Conservation (phyloP, 352 stramenopile species). For the Pythium utonaiense region DNA sequence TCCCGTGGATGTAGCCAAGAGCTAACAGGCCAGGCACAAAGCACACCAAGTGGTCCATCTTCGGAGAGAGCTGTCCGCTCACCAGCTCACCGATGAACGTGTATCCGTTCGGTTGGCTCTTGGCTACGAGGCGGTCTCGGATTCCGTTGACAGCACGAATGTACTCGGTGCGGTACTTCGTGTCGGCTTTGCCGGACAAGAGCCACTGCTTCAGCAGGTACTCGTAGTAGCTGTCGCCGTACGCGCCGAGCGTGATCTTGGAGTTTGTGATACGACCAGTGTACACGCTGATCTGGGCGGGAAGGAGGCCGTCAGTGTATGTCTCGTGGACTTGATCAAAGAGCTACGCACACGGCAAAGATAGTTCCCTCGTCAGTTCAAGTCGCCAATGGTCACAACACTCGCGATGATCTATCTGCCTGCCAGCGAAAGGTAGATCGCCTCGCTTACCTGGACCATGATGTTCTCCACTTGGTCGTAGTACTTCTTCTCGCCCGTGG, state of each 20-base stretch:
- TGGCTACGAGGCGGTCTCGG: slow-evolving; percentile 31
- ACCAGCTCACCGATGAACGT: slow-evolving; percentile 41
- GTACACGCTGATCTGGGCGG: slow-evolving; percentile 43
- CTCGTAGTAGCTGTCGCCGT: slow-evolving; percentile 74
- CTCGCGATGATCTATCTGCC: too few relatives aligned
- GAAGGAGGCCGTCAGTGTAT: slow-evolving; percentile 51
- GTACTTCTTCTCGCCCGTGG: slow-evolving; percentile 62
- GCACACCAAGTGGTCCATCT: slow-evolving; percentile 87
- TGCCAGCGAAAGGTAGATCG: too few relatives aligned
- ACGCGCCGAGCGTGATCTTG: slow-evolving; percentile 68
- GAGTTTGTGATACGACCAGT: slow-evolving; percentile 37
- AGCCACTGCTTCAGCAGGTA: slow-evolving; percentile 80
- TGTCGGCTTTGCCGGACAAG: slow-evolving; percentile 43
- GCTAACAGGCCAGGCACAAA: slow-evolving; percentile 84
- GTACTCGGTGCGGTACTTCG: slow-evolving; percentile 44
- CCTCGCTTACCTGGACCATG: slow-evolving; percentile 66
- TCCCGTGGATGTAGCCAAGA: slow-evolving; percentile 55
- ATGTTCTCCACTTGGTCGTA: slow-evolving; percentile 65
- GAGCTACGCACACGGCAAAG: too few relatives aligned
- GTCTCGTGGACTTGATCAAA: slow-evolving; percentile 46
- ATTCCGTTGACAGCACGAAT: slow-evolving; percentile 50
- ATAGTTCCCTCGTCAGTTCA: too few relatives aligned
- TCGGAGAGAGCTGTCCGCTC: slow-evolving; percentile 21
- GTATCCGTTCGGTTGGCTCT: slow-evolving; percentile 34
- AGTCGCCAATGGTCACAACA: too few relatives aligned